These are phyloP conservation scores for Penicillium sp. DNA, from an alignment of 2,329 filamentous ascomycete species.

Conservation along the genomic window DNA sequence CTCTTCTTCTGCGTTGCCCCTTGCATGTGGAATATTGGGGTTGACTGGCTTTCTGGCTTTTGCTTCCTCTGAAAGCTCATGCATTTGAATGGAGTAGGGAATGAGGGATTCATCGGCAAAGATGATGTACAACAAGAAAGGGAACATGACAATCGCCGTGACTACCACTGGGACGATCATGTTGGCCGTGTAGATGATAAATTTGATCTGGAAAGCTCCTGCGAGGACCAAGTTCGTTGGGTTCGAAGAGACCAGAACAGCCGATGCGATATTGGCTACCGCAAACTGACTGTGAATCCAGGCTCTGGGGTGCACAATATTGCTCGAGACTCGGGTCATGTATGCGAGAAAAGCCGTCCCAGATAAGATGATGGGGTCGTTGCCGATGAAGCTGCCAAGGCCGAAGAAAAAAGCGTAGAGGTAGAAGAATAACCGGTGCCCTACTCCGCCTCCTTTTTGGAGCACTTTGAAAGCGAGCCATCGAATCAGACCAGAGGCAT, in stretches of 20 bases:
- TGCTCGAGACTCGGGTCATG: constrained; percentile 74
- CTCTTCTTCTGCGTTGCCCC: constrained; percentile 59
- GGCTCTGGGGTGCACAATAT: constrained; percentile 70
- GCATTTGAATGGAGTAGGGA: constrained; percentile 68
- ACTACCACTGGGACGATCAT: constrained; percentile 73
- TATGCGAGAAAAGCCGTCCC: constrained; percentile 76
- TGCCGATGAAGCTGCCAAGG: constrained; percentile 70
- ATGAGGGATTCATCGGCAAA: constrained; percentile 68
- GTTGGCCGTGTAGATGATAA: constrained; percentile 75
- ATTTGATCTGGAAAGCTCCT: constrained; percentile 71
- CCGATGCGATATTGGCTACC: constrained; percentile 72
- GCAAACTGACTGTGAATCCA: constrained; percentile 76
- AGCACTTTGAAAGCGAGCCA: constrained; percentile 72
- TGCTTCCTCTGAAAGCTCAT: constrained; percentile 64
- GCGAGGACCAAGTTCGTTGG: constrained; percentile 76
- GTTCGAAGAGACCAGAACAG: constrained; percentile 76
- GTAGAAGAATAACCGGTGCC: constrained; percentile 71
- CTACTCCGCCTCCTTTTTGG: constrained; percentile 67
- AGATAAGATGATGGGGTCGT: constrained; percentile 74
- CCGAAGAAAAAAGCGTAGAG: constrained; percentile 73
- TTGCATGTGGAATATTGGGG: constrained; percentile 70
- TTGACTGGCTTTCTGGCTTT: constrained; percentile 65
- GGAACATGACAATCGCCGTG: constrained; percentile 70
- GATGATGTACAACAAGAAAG: constrained; percentile 70
- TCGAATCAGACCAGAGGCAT: constrained; percentile 72